Conservation (phyloP, 2,329 filamentous ascomycete genomes). For the Cercospora berteroae region DNA sequence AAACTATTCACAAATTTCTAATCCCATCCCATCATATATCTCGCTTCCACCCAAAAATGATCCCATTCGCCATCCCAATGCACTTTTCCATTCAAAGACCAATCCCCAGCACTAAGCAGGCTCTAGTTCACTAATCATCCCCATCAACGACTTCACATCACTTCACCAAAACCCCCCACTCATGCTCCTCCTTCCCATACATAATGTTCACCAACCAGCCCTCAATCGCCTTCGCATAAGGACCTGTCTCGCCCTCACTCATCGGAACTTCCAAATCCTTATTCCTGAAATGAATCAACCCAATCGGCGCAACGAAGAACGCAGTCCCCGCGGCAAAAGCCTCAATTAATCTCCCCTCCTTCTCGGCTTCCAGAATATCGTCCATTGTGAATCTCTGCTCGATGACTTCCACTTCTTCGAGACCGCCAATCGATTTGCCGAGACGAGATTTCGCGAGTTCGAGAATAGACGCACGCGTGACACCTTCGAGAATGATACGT, state of each 20-base stretch:
- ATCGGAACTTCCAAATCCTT: slow-evolving; percentile 46
- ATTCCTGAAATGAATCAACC: slow-evolving; percentile 47
- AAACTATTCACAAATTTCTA: too few relatives aligned
- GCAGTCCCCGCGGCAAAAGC: slow-evolving; percentile 86
- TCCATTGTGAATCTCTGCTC: slow-evolving; percentile 80
- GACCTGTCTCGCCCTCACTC: slow-evolving; percentile 42
- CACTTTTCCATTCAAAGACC: not conserved
- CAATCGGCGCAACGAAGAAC: slow-evolving; percentile 51
- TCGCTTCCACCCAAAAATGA: not conserved
- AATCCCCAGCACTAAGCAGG: not conserved
- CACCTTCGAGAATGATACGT: slow-evolving; percentile 80
- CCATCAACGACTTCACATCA: not conserved
- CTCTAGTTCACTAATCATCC: not conserved
- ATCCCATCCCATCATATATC: too few relatives aligned
- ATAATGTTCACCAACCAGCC: slow-evolving; percentile 51
- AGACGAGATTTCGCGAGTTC: slow-evolving; percentile 68
- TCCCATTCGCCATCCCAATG: not conserved
- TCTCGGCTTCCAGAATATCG: slow-evolving; percentile 69
- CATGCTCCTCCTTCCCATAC: slow-evolving; percentile 48
- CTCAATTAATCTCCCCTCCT: slow-evolving; percentile 76
- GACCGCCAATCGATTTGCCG: slow-evolving; percentile 22
- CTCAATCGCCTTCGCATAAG: slow-evolving; percentile 46
- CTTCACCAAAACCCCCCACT: slow-evolving; percentile 43
- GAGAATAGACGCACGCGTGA: slow-evolving; percentile 78
- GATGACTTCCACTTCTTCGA: slow-evolving; percentile 62